Evolutionary conservation across 2,329 filamentous ascomycete genomes (phyloP), one percentile per base, ranked within the genome.

Genomic region (Pyrenochaeta sp.): DNA sequence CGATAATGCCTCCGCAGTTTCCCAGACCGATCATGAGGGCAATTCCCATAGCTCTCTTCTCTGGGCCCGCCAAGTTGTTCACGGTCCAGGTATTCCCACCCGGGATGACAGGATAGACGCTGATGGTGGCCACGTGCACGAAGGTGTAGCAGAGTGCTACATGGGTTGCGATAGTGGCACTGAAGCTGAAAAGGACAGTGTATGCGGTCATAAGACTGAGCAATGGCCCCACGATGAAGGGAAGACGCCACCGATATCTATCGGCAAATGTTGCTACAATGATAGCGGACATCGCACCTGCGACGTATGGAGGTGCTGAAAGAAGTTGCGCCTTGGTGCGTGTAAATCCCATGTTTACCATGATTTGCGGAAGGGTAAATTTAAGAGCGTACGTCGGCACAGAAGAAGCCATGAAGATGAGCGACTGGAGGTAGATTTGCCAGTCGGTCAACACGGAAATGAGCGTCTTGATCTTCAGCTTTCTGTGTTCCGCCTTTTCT

Each of bases 371-470:
- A 42, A 51, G 47, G 2, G 48, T 47, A 11, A 57, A 70, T 36
- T 67, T 67, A 19, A 69, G 61, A 1, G 64, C 68, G 28, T 79
- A 77, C 8, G 55, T 61, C 4, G 55, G 55, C 8, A 61, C 58
- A 1, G 58, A 49, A 18, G 58, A 59, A 3, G 51, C 53, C 3
- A 51, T 49, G 13, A 72, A 76, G 36, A 69, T 68, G 13, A 78
- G 61, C 15, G 74, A 72, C 24, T 69, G 63, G 3, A 73, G 60
- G 30, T 72, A 73, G 6, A 80, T 74, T 58, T 81, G 77, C 71
- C 75, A 79, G 54, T 80, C 77, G n/a, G n/a, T n/a, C n/a, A n/a
- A n/a, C n/a, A n/a, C n/a, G n/a, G n/a, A n/a, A n/a, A n/a, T n/a
- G n/a, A n/a, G n/a, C n/a, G n/a, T n/a, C n/a, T n/a, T n/a, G n/a